Conservation (phyloP, 139 green algal genomes). For the Marvania coccoides region DNA sequence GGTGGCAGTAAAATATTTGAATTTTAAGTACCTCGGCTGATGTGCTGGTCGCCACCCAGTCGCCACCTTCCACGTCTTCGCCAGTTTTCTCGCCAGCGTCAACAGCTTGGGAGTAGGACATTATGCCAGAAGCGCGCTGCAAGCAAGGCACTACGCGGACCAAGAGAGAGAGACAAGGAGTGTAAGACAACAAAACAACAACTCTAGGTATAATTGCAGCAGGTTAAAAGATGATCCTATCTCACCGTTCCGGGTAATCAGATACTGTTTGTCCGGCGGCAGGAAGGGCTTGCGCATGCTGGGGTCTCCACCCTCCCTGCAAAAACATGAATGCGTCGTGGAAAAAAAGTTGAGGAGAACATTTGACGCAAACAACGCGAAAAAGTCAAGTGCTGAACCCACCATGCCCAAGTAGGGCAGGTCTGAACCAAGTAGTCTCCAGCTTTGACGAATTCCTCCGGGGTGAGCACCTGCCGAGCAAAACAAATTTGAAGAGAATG, state of each 20-base stretch:
- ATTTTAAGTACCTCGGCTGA: too few species aligned
- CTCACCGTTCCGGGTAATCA: conserved; percentile 75
- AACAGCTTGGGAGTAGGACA: neutral
- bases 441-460: conserved; percentile 73
- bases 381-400: neutral
- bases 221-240: too few species aligned
- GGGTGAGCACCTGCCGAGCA: conserved; percentile 68
- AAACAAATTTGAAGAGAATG: neutral
- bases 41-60: neutral
- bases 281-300: conserved; percentile 57
- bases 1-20: too few species aligned
- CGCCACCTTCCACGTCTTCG: neutral
- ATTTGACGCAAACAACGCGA: neutral
- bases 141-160: conserved; percentile 77
- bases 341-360: neutral
- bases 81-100: neutral
- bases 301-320: conserved; percentile 66
- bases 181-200: neutral
- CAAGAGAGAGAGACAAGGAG: neutral
- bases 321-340: neutral
- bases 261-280: conserved; percentile 77
- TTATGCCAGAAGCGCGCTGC: conserved; percentile 51
- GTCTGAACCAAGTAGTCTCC: conserved; percentile 76
- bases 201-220: too few species aligned
- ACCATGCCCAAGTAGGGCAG: conserved; percentile 84